Base-by-base conservation (phyloP, 2,329 filamentous ascomycete genomes). In the Hymenoscyphus fructigenus region DNA sequence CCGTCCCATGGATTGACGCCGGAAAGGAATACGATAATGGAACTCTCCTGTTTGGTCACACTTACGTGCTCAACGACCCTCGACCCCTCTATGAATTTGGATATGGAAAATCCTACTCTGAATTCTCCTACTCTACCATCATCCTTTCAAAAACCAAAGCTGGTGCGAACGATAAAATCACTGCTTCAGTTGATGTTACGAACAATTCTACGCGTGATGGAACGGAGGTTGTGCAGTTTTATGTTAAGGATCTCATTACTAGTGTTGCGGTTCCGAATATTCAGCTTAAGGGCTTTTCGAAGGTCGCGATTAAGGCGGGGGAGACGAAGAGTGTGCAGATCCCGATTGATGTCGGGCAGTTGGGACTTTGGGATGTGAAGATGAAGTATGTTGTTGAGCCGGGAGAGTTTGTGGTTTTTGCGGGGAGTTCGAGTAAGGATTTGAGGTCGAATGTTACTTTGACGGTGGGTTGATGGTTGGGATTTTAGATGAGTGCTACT, bases 81-180 rank as follows among this genome's bases (percentile, higher is more conserved):
- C 80, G 82, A 4, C 93, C 93, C 0, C 88, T 91, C 0, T 97
- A 90, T 74, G 91, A 92, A 61, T 97, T 97, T 71, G 93, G 94
- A 0, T 93, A 88, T 64, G 94, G 93, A 0, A 83, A 97, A 3
- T 87, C 84, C 0, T 91, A 90, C 78, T 88, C 85, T 0, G 83
- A 78, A 0, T 92, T 87, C 73, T 76, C 81, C 7, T 80, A 88
- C 55, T 81, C 81, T 0, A 78, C 82, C 36, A 65, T 84, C 47
- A 79, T 78, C 44, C 70, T 77, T 5, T 85, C 83, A 64, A 68
- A 70, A 26, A 67, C 67, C 1, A 73, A 68, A 77, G 72, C 67
- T 20, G 59, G 62, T 9, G 59, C 72, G 73, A 82, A 83, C 62
- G 79, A 84, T 3, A 76, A 84, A 10, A 84, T 82, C 76, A 83